A percentile compares a stretch with the other conserved stretches of the same genome.
Evolutionary conservation across 345 rosid species (phyloP).

Genomic region (Eucalyptus decipiens): DNA sequence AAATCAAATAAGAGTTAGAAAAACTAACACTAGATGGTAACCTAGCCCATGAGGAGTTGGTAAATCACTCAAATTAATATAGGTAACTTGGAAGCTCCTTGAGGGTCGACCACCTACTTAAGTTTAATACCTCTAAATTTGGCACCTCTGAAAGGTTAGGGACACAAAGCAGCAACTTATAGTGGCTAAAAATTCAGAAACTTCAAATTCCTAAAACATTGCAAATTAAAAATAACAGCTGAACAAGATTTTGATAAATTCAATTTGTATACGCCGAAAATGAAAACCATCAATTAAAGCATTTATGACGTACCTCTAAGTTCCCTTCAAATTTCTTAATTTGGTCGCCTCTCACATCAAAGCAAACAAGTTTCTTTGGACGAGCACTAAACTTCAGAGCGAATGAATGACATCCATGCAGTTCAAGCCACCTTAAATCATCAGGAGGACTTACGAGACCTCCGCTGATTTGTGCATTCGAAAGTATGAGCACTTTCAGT

Average conservation of each 20-base stretch:
- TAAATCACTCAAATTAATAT: background rate
- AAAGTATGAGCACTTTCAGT: too few relatives aligned
- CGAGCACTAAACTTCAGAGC: background rate
- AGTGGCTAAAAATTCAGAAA: background rate
- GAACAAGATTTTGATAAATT: background rate
- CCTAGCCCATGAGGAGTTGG: background rate
- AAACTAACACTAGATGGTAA: too few relatives aligned
- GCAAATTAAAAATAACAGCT: background rate
- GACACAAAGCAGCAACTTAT: too few relatives aligned
- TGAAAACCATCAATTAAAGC: background rate
- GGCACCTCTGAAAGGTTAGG: too few relatives aligned
- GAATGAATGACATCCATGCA: background rate
- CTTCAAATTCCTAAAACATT: background rate
- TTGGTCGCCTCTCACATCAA: accelerated
- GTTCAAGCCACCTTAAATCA: background rate
- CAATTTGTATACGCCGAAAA: background rate
- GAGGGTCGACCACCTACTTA: too few relatives aligned
- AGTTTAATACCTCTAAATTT: too few relatives aligned
- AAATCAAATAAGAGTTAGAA: too few relatives aligned
- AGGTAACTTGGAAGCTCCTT: background rate
- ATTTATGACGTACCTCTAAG: background rate
- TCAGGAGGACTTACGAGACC: background rate
- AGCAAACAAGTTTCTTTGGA: background rate
- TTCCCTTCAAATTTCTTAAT: background rate
- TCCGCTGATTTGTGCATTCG: background rate